A percentile compares a stretch with the other conserved stretches of the same genome.
Evolutionary conservation across 371 early-diverging fungal species (phyloP).

Genomic region (Polyrhizophydium stewartii): DNA sequence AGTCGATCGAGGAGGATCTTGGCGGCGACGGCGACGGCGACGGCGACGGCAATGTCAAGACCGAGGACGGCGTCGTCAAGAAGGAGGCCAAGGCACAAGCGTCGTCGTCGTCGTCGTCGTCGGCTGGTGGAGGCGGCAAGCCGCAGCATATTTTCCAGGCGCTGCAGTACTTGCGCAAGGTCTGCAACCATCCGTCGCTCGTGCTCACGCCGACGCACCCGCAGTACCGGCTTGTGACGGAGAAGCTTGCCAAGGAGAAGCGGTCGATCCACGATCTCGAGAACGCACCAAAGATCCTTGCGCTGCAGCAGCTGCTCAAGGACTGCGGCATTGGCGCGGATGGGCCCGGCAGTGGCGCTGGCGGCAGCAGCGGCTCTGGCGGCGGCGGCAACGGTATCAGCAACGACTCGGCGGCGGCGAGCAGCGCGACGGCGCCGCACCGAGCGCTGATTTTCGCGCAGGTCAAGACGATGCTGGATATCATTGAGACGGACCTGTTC

Average conservation of each 20-base stretch:
- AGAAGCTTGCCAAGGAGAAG: conserved; percentile 54
- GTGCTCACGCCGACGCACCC: conserved; percentile 85
- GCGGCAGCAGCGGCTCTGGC: too few species aligned
- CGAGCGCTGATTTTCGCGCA: conserved; percentile 98
- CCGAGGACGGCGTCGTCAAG: conserved; percentile 27
- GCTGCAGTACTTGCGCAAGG: conserved; percentile 89
- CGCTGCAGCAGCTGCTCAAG: conserved; percentile 68
- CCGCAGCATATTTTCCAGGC: conserved; percentile 91
- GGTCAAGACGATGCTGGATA: conserved; percentile 93
- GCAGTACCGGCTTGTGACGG: conserved; percentile 63
- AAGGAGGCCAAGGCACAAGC: too few species aligned
- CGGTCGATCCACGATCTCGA: conserved; percentile 73
- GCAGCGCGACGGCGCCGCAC: conserved; percentile 69
- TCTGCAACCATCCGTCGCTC: conserved; percentile 95
- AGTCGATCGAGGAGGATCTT: conserved; percentile 28
- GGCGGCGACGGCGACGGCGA: conserved; percentile 22
- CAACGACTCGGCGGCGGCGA: conserved; percentile 29
- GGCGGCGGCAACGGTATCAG: conserved; percentile 64
- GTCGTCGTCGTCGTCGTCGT: neutral
- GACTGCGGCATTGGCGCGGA: conserved; percentile 91
- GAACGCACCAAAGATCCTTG: conserved; percentile 90
- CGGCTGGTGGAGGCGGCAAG: conserved; percentile 17
- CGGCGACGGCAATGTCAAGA: conserved; percentile 14
- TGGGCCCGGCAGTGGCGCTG: conserved; percentile 60
- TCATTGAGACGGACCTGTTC: conserved; percentile 90